Evolutionary conservation across 75 land plant species (phyloP), one percentile per base, ranked within the genome.

Genomic region (Chamaecyparis obtusa): DNA sequence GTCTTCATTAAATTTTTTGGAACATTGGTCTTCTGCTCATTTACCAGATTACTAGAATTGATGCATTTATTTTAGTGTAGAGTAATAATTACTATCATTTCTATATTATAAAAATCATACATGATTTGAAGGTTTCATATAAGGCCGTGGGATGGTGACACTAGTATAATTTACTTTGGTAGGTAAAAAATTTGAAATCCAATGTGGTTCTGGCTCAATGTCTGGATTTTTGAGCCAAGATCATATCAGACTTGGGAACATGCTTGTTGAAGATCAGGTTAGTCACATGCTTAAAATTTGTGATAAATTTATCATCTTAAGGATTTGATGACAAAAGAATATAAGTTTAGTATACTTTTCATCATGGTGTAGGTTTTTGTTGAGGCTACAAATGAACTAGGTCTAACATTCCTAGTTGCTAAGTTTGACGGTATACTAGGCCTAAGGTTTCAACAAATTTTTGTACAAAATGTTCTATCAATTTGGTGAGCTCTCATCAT

Each of bases 381-480:
- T 51, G 99, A 98, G 87, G 94, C 97, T 27, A 97, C 99, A 33
- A 74, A 88, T 33, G 99, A 98, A 82, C 91, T 93, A 37, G 92
- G 97, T 83, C 77, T 96, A 49, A 88, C 94, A 64, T 98, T 98
- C 86, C 13, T 93, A 27, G 71, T 91, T 57, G 95, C 97, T 21
- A 96, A 93, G 87, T 98, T 98, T 86, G 99, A 96, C 88, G 99
- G 99, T 21, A 93, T 98, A 64, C 89, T 98, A 84, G 99, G 99
- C 35, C 96, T 98, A 60, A 99, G 99, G 14, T 98, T 98, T 88
- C 91, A 92, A 56, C 94, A 93, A 83, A 96, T 98, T 71, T 90
- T 99, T 30, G 95, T 94, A 32, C 94, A 90, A 56, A 87, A 93
- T 86, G 95, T 89, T 72, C 84, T 87, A 15, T 99, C 99, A 49